Evolutionary conservation across 768 basidiomycete genomes (phyloP).

Genomic region (Tulasnella sp.): DNA sequence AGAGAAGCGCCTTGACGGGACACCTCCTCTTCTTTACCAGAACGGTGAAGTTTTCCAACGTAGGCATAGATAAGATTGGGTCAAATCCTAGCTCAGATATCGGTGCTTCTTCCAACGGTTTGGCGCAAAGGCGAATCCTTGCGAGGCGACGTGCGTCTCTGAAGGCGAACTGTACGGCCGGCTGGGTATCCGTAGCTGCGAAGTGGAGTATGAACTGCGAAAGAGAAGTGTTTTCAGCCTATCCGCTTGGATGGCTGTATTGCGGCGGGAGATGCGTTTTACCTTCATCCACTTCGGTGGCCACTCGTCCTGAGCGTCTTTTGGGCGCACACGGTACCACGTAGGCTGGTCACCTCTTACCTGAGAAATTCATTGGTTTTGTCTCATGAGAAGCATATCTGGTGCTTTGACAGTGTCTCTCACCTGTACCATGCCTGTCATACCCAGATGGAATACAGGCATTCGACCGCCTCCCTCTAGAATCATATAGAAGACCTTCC

Average conservation of each 20-base stretch:
- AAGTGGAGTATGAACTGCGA: slow-evolving; percentile 14
- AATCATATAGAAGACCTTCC: slow-evolving; percentile 41
- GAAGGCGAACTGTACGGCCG: slow-evolving; percentile 48
- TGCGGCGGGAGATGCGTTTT: neutral
- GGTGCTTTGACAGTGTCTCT: neutral
- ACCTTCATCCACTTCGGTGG: slow-evolving; percentile 17
- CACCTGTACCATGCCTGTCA: slow-evolving; percentile 76
- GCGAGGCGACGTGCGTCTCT: slow-evolving; percentile 60
- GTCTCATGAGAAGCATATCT: neutral
- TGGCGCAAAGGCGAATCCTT: slow-evolving; percentile 49
- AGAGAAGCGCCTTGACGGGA: slow-evolving; percentile 48
- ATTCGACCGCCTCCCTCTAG: slow-evolving; percentile 48
- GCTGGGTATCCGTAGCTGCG: slow-evolving; percentile 27
- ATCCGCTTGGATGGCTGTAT: neutral
- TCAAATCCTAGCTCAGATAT: slow-evolving; percentile 68
- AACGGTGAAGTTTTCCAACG: slow-evolving; percentile 8
- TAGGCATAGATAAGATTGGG: slow-evolving; percentile 58
- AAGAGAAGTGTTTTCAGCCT: neutral
- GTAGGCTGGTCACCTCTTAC: slow-evolving; percentile 12
- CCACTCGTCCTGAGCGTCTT: slow-evolving; percentile 10
- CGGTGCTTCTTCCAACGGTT: slow-evolving; percentile 52
- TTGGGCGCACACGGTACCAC: slow-evolving; percentile 4
- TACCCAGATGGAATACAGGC: slow-evolving; percentile 72
- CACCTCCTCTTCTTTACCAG: slow-evolving; percentile 7
- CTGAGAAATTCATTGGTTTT: neutral